Percentiles rank a stretch among this genome's conserved stretches.
phyloP scores from a whole-genome alignment of 495 filamentous ascomycete species.

The Penicillium steckii region DNA sequence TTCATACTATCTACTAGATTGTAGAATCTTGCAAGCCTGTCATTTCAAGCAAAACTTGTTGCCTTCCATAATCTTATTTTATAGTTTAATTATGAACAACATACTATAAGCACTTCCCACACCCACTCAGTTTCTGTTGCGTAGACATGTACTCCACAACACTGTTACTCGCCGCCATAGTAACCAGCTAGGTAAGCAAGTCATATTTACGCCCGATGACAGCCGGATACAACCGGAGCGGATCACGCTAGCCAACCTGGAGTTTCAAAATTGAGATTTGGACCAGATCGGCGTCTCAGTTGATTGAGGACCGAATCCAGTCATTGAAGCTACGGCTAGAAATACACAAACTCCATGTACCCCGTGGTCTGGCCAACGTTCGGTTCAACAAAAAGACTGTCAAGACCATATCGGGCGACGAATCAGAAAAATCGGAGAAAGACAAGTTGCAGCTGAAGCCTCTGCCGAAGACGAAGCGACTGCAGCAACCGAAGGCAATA shows the following conservation, averaged over 20 bases:
- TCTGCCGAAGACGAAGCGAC: no score
- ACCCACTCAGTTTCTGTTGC: no score
- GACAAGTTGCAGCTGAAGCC: no score
- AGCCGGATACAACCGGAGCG: slow-evolving; percentile 16
- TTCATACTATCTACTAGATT: no score
- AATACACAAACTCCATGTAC: slow-evolving; percentile 11
- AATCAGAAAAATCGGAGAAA: slow-evolving; percentile 2
- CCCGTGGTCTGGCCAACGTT: slow-evolving; percentile 2
- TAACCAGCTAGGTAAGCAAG: slow-evolving; percentile 12
- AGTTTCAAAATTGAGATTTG: slow-evolving; percentile 26
- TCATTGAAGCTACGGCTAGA: slow-evolving; percentile 19
- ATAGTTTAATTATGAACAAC: no score
- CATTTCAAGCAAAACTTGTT: no score
- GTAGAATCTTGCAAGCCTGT: no score
- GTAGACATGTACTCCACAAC: no score
- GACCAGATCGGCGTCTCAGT: slow-evolving; percentile 13
- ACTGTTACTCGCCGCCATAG: no score
- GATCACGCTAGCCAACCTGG: slow-evolving; percentile 16
- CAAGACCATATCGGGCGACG: not conserved
- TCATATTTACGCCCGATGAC: slow-evolving; percentile 12
- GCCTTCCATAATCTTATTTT: no score
- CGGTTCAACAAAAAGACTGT: not conserved
- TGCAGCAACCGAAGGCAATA: not conserved
- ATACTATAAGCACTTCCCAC: no score
- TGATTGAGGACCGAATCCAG: slow-evolving; percentile 22